These are phyloP conservation scores for Metschnikowia dekortorum DNA, from an alignment of 805 yeast species.

Conservation along the genomic window DNA sequence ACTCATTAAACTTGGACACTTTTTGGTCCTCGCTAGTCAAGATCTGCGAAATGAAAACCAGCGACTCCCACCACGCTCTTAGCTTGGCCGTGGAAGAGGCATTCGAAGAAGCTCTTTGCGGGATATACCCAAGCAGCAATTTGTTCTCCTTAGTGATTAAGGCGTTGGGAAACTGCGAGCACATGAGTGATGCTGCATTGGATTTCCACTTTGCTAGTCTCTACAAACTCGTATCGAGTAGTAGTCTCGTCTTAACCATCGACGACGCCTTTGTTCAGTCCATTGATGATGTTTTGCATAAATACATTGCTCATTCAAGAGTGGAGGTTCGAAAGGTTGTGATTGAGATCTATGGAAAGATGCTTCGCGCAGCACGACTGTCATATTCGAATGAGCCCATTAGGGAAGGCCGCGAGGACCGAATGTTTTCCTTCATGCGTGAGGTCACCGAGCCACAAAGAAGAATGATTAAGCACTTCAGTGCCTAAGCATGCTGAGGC, in stretches of 20 bases:
- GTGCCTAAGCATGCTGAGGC: conserved; percentile 7
- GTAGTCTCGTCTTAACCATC: conserved; percentile 17
- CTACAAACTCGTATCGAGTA: conserved; percentile 21
- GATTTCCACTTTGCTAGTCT: conserved; percentile 25
- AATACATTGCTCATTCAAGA: conserved; percentile 24
- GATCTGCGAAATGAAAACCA: conserved; percentile 13
- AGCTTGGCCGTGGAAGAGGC: conserved; percentile 26
- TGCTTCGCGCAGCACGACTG: conserved; percentile 20
- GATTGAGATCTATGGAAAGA: conserved; percentile 35
- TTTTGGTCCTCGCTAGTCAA: conserved; percentile 25
- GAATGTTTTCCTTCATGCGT: neutral
- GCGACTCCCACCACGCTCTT: conserved; percentile 17
- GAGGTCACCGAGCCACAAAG: conserved; percentile 37
- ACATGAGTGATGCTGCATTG: conserved; percentile 5
- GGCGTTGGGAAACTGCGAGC: conserved; percentile 11
- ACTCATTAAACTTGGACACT: conserved; percentile 15
- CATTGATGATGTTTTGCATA: conserved; percentile 28
- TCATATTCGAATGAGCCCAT: neutral
- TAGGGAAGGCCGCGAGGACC: neutral
- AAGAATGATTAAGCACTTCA: conserved; percentile 46
- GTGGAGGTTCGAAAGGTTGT: conserved; percentile 37
- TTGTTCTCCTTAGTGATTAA: conserved; percentile 15
- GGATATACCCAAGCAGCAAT: conserved; percentile 21
- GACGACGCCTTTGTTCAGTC: conserved; percentile 15
- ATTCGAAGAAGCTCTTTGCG: conserved; percentile 28